Evolutionary conservation across 306 rosid species (phyloP).

Genomic region (Cicer pinnatifidum): DNA sequence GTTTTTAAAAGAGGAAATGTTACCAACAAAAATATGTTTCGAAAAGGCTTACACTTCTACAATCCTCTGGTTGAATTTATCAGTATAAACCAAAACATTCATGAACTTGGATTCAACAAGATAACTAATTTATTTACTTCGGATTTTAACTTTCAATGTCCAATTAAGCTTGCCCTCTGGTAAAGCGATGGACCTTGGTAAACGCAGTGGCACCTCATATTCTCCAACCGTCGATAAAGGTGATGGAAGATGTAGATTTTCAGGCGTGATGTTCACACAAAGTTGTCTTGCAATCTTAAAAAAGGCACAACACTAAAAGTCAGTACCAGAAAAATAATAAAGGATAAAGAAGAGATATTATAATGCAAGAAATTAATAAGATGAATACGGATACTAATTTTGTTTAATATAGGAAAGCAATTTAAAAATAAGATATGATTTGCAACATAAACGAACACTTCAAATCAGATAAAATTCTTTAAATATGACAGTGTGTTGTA

Average conservation of each 20-base stretch:
- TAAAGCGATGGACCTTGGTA: conserved; percentile 81
- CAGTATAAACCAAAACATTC: conserved; percentile 32
- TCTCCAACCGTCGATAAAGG: conserved; percentile 73
- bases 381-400: conserved; percentile 3
- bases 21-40: neutral
- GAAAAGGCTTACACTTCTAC: neutral
- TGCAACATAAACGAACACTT: conserved; percentile 3
- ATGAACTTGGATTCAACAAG: conserved; percentile 32
- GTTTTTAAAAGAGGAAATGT: neutral
- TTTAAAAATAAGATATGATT: neutral
- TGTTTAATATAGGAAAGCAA: conserved; percentile 8
- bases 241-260: conserved; percentile 55
- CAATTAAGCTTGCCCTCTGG: conserved; percentile 82
- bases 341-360: neutral
- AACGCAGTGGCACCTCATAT: conserved; percentile 78
- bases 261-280: conserved; percentile 58
- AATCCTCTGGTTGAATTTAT: conserved; percentile 28
- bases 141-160: conserved; percentile 74
- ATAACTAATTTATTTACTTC: conserved; percentile 52
- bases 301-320: conserved; percentile 34
- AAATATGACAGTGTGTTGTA: neutral
- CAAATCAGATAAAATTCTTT: neutral
- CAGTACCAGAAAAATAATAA: neutral
- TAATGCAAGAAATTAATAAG: neutral
- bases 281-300: conserved; percentile 88